Percentiles rank a stretch among this genome's conserved stretches.
Conservation (phyloP, 805 yeast genomes). For the Suhomyces kilbournensis region DNA sequence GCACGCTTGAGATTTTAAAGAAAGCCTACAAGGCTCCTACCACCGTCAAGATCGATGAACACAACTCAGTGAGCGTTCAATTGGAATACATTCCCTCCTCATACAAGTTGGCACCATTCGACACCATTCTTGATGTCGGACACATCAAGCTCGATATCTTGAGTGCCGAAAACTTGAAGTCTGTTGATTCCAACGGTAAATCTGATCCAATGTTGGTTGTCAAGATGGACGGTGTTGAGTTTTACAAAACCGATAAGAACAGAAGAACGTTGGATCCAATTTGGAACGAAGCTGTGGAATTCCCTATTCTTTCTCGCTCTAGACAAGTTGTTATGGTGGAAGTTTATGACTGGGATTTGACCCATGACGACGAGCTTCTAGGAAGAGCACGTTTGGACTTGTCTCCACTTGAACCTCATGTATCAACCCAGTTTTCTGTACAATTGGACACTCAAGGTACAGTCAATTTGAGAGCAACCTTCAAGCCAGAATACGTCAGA, state of each 20-base stretch:
- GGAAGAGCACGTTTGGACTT: slow-evolving; percentile 55
- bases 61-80: slow-evolving; percentile 42
- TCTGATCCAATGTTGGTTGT: slow-evolving; percentile 68
- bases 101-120: slow-evolving; percentile 51
- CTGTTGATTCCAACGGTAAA: slow-evolving; percentile 72
- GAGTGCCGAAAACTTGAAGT: slow-evolving; percentile 49
- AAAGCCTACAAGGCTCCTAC: slow-evolving; percentile 47
- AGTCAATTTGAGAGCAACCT: slow-evolving; percentile 51
- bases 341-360: slow-evolving; percentile 75
- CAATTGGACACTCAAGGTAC: slow-evolving; percentile 64
- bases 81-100: slow-evolving; percentile 62
- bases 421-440: slow-evolving; percentile 45
- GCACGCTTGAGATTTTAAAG: slow-evolving; percentile 54
- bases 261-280: slow-evolving; percentile 69
- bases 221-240: slow-evolving; percentile 50
- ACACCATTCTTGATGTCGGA: slow-evolving; percentile 70
- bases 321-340: slow-evolving; percentile 48
- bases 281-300: slow-evolving; percentile 66
- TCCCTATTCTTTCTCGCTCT: slow-evolving; percentile 64
- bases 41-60: slow-evolving; percentile 41
- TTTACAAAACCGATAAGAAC: slow-evolving; percentile 57
- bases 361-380: slow-evolving; percentile 62
- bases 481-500: slow-evolving; percentile 63
- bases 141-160: slow-evolving; percentile 52
- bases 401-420: slow-evolving; percentile 44